Base-by-base conservation (phyloP, 192 early-diverging fungal genomes). In the Podila horticola region DNA sequence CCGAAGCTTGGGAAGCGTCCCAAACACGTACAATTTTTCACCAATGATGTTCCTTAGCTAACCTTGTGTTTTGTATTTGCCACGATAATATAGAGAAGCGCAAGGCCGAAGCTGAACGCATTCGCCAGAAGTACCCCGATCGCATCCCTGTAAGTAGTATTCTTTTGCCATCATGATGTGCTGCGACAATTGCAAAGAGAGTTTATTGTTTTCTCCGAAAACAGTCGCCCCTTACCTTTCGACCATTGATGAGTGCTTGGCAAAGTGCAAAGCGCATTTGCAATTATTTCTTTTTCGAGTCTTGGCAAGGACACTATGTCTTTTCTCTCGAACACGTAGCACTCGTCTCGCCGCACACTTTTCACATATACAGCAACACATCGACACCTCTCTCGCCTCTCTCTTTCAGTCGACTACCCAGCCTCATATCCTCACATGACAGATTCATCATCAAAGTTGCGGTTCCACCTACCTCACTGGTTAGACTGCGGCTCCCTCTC, bases 91-190 rank as follows among this genome's bases (percentile, higher is more conserved):
- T 55, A 55, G 97, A 99, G 73, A 97, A 97, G 86, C 92, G 97
- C 83, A 97, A 98, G 87, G 91, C 89, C 28, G 97, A 99, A 87
- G 96, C 96, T 62, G 96, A 99, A 67, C 90, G 96, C 66, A 99
- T 99, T 83, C 91, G 96, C 58, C 90, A 92, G 83, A 99, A 99
- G 90, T 99, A 99, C 79, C 96, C 97, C 49, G 94, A 94, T 84
- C 89, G 94, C 58, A 94, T 95, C 81, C 94, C 94, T 29, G 92
- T 82, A 82, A 79, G 84, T 83, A 17, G 28, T 26, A 2, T 26
- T 19, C n/a, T 15, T 17, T 36, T 45, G 36, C 13, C 41, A 62
- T 45, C 17, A 17, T n/a, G 0, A 11, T 36, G 10, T 36, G 9
- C 34, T 10, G 15, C 41, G 41, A 45, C 13, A 45, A 15, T 45